These are phyloP conservation scores for Perkinsus olseni DNA, from an alignment of 169 alveolate genomes.

Conservation along the genomic window DNA sequence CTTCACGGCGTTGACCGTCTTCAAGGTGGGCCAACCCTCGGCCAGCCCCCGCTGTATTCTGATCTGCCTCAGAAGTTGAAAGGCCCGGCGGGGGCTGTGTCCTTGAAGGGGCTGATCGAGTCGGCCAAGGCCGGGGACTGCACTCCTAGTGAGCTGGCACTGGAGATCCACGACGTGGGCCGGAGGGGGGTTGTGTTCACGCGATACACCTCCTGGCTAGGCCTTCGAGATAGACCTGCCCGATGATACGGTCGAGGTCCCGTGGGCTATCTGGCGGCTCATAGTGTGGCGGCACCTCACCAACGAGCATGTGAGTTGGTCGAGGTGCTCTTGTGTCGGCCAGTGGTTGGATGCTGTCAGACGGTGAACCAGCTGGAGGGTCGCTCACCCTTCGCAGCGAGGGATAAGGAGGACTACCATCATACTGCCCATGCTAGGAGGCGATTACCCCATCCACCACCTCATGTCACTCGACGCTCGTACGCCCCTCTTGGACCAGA, in stretches of 20 bases:
- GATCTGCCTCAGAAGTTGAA: background rate
- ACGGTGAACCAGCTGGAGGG: conserved; percentile 1
- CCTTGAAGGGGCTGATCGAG: background rate
- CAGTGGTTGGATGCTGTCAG: background rate
- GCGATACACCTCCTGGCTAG: background rate
- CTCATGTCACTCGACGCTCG: background rate
- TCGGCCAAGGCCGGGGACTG: background rate
- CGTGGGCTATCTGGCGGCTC: background rate
- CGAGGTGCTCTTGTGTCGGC: background rate
- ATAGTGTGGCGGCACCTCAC: background rate
- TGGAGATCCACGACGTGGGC: background rate
- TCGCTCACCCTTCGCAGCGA: background rate
- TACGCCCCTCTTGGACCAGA: background rate
- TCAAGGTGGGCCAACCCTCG: background rate
- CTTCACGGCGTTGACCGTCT: background rate
- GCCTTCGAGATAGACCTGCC: background rate
- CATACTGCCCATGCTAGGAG: conserved; percentile 2
- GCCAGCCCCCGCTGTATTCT: background rate
- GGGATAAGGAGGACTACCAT: background rate
- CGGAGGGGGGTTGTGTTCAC: background rate
- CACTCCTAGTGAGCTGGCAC: background rate
- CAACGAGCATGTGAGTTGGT: background rate
- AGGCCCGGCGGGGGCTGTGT: background rate
- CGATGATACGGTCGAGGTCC: background rate
- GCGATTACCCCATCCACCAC: background rate